Conservation (phyloP, 768 basidiomycete species). For the Leccinum disarticulatum region DNA sequence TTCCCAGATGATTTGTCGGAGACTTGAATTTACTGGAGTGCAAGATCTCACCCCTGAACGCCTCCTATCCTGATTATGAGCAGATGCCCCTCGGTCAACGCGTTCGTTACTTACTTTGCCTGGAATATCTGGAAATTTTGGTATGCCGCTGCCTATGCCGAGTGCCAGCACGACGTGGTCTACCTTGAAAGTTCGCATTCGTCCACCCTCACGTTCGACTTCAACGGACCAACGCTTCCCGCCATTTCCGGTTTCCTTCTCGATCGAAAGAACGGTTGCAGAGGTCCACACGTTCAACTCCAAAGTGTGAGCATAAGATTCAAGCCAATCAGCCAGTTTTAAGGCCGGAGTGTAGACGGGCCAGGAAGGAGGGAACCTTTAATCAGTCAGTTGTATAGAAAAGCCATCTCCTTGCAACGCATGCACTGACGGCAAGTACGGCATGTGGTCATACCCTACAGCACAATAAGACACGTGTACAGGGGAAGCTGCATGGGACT, state of each 20-base stretch:
- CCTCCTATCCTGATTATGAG: conserved; percentile 37
- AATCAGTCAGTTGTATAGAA: background rate
- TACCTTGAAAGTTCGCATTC: conserved; percentile 40
- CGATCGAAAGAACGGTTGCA: conserved; percentile 31
- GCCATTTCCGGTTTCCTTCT: conserved; percentile 28
- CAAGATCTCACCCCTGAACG: conserved; percentile 60
- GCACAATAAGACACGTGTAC: background rate
- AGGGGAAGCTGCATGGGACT: conserved; percentile 2
- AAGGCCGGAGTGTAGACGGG: conserved; percentile 55
- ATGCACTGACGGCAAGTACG: conserved; percentile 52
- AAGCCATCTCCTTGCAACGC: background rate
- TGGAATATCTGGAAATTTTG: conserved; percentile 45
- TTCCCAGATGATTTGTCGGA: conserved; percentile 59
- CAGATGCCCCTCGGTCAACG: background rate
- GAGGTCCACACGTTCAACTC: conserved; percentile 70
- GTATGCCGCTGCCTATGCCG: conserved; percentile 47
- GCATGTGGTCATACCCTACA: conserved; percentile 48
- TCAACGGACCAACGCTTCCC: conserved; percentile 45
- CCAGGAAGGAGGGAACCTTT: conserved; percentile 59
- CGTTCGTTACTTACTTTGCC: conserved; percentile 37
- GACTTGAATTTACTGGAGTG: conserved; percentile 59
- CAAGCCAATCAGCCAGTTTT: conserved; percentile 67
- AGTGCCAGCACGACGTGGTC: conserved; percentile 50
- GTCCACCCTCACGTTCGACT: conserved; percentile 36
- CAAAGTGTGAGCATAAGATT: conserved; percentile 56